phyloP scores from a whole-genome alignment of 108 stramenopile species.

The Discostella pseudostelligera region DNA sequence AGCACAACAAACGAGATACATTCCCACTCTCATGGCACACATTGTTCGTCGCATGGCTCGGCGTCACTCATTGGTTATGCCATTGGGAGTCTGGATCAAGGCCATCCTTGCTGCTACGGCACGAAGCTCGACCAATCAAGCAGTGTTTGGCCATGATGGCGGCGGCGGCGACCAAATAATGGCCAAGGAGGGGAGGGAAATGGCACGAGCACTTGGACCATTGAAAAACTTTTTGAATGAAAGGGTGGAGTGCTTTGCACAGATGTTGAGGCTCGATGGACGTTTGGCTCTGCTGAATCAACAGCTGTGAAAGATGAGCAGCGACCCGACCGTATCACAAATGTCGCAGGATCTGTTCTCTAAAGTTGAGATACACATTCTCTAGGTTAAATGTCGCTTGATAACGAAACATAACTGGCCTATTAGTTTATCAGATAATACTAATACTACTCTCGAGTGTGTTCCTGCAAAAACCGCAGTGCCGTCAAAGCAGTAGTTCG shows the following conservation, averaged over 20 bases:
- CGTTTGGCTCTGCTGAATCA: constrained; percentile 42
- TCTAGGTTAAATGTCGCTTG: no score
- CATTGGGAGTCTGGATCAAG: constrained; percentile 41
- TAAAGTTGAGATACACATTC: no score
- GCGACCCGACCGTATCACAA: no score
- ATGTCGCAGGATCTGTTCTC: no score
- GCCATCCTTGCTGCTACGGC: constrained; percentile 42
- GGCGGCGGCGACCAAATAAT: constrained; percentile 18
- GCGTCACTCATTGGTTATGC: constrained; percentile 34
- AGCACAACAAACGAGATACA: constrained; percentile 7
- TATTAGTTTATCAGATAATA: no score
- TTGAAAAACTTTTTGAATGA: constrained; percentile 48
- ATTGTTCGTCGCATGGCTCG: constrained; percentile 47
- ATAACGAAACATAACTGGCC: no score
- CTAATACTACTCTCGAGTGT: no score
- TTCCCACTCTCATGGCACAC: constrained; percentile 46
- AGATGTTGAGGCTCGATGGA: constrained; percentile 45
- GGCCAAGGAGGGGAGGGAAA: constrained; percentile 35
- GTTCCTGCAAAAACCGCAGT: no score
- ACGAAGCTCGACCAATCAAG: constrained; percentile 19
- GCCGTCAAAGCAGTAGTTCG: no score
- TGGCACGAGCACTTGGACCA: constrained; percentile 42
- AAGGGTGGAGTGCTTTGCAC: constrained; percentile 48
- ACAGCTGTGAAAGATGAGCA: constrained; percentile 44
- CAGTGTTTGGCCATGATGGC: constrained; percentile 1